Base-by-base conservation (phyloP, 352 stramenopile genomes). In the Globisporangium irregulare region DNA sequence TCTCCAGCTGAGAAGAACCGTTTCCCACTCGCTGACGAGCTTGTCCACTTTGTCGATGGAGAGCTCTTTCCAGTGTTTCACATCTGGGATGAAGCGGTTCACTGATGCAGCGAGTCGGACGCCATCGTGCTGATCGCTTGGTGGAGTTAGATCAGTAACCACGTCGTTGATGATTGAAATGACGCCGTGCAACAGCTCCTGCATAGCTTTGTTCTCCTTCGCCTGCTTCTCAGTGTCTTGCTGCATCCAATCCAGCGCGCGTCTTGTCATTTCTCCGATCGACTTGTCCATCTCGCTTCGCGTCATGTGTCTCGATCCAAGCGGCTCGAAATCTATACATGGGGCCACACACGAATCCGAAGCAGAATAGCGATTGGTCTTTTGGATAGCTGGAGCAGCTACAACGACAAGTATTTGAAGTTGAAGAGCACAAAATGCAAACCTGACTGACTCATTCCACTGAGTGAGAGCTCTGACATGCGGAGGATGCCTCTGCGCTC, bases 161-260 rank as follows among this genome's bases (percentile, higher is more conserved):
- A 75, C 57, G 41, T 74, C 69, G 4, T 73, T 75, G 46, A 86
- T 73, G 20, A 69, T 55, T 22, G 53, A 59, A 20, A 86, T 64
- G n/a, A 74, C 66, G 38, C 59, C 50, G 0, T 50, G 64, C 12
- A 86, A 64, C 14, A 58, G 62, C 58, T 80, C 66, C 36, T 64
- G 69, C 54, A 77, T 71, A 0, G 53, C 34, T 66, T 69, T 74
- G 55, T 78, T 83, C 51, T 70, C 67, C n/a, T 69, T 59, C 15
- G 74, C 72, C 51, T 77, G 74, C 25, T 62, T 72, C 62, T 86
- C 74, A 22, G 74, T 72, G 27, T 86, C 76, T 36, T 51, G 74
- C 58, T 86, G 76, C 69, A 86, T 83, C 76, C 76, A 82, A 10
- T 72, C 59, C 8, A 86, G 66, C 18, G 76, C 78, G 58, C 72